Conservation (phyloP, 2,329 filamentous ascomycete genomes). For the Ilyonectria robusta region DNA sequence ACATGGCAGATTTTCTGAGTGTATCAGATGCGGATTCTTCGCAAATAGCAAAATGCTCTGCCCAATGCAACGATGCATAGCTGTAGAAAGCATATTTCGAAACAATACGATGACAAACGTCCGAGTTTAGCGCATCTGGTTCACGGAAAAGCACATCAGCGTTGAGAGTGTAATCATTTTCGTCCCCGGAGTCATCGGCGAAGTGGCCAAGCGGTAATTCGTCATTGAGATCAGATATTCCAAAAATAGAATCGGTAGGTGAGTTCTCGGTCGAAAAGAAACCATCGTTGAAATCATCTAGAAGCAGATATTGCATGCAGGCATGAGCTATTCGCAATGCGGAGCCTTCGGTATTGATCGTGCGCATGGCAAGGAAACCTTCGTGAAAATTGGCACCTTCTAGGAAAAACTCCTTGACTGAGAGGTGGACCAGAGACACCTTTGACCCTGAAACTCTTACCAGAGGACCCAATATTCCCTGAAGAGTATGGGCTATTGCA, state of each 20-base stretch:
- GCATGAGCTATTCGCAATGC: constrained; percentile 36
- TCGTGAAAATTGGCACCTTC: constrained; percentile 1
- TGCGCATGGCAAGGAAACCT: constrained; percentile 17
- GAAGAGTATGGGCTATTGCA: constrained; percentile 49
- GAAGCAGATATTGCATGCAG: constrained; percentile 48
- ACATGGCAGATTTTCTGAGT: constrained; percentile 36
- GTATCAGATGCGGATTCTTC: constrained; percentile 33
- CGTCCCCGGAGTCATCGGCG: constrained; percentile 10
- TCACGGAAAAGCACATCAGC: constrained; percentile 47
- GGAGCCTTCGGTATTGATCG: constrained; percentile 27
- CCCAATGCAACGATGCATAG: constrained; percentile 56
- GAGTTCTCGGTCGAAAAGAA: neutral
- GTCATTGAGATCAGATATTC: neutral
- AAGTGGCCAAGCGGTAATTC: constrained; percentile 3
- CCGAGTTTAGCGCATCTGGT: constrained; percentile 37
- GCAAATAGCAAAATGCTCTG: constrained; percentile 49
- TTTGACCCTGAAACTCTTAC: constrained; percentile 49
- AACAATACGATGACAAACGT: constrained; percentile 42
- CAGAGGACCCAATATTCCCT: constrained; percentile 51
- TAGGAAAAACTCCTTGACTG: constrained; percentile 54
- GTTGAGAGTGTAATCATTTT: constrained; percentile 27
- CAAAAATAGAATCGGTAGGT: neutral
- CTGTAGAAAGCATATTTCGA: constrained; percentile 50
- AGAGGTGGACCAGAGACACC: constrained; percentile 55
- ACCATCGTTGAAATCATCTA: constrained; percentile 53